Percentiles rank a stretch among this genome's conserved stretches.
These are phyloP conservation scores for Auriculariales sp. DNA, from an alignment of 768 basidiomycete genomes.

Conservation along the genomic window DNA sequence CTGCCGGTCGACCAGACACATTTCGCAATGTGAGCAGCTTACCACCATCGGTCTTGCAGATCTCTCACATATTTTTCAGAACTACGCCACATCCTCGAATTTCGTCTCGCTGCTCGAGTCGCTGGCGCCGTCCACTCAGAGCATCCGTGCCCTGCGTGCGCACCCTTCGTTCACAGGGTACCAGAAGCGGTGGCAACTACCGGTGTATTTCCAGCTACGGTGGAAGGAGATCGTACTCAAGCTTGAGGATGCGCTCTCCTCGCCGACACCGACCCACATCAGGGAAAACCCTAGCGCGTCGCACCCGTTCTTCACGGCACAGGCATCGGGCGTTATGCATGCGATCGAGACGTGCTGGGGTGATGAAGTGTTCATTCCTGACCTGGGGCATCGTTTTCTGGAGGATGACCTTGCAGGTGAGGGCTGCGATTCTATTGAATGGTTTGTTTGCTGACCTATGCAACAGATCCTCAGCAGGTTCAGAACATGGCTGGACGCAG, in stretches of 20 bases:
- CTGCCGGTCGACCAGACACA: conserved; percentile 86
- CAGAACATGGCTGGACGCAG: conserved; percentile 57
- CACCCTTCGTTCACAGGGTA: conserved; percentile 62
- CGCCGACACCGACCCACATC: neutral
- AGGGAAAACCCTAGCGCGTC: neutral
- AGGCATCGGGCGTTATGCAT: conserved; percentile 53
- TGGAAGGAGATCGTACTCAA: conserved; percentile 85
- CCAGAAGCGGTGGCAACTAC: conserved; percentile 84
- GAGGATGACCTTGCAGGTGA: conserved; percentile 79
- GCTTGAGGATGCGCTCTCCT: conserved; percentile 53
- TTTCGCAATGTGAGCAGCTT: conserved; percentile 57
- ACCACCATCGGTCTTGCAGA: neutral
- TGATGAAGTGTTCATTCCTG: conserved; percentile 69
- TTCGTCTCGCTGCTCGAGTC: conserved; percentile 75
- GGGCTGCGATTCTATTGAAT: conserved; percentile 5
- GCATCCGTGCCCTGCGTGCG: conserved; percentile 55
- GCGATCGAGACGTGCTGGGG: conserved; percentile 78
- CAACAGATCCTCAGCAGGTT: conserved; percentile 74
- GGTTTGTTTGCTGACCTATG: neutral
- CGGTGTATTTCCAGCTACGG: conserved; percentile 90
- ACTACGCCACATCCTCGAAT: conserved; percentile 69
- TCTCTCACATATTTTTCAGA: conserved; percentile 27
- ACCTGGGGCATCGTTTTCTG: conserved; percentile 78
- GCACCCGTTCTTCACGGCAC: conserved; percentile 25
- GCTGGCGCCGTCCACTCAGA: conserved; percentile 58